Evolutionary conservation across 2,329 filamentous ascomycete species (phyloP).

Genomic region (Aureobasidium zeae): DNA sequence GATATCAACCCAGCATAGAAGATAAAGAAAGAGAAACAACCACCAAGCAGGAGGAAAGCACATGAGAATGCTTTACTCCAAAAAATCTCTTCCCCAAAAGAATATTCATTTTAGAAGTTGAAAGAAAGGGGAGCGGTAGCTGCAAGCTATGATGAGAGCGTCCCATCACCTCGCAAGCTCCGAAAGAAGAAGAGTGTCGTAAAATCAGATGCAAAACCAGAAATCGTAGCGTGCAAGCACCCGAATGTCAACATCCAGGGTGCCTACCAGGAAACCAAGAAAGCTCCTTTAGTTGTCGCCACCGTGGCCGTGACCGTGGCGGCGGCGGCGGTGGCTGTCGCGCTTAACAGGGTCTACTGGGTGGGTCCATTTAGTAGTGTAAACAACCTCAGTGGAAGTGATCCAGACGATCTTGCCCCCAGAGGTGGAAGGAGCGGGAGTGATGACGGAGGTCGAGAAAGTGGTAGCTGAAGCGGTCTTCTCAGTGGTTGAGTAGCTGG

Average conservation of each 20-base stretch:
- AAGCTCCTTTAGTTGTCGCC: constrained; percentile 19
- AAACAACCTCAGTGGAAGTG: constrained; percentile 23
- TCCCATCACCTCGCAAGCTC: not conserved
- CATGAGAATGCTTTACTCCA: too few species aligned
- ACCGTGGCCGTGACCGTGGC: constrained; percentile 23
- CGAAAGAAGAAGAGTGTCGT: constrained; percentile 15
- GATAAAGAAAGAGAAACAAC: not conserved
- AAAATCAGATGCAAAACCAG: constrained; percentile 14
- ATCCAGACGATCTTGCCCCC: constrained; percentile 6
- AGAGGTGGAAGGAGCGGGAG: not conserved
- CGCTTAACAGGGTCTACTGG: constrained; percentile 6
- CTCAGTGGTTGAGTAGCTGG: constrained; percentile 19
- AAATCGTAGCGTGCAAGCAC: constrained; percentile 6
- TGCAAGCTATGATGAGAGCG: not conserved
- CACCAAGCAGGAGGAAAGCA: too few species aligned
- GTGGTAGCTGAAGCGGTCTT: constrained; percentile 21
- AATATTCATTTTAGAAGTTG: constrained; percentile 12
- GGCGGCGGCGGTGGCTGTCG: constrained; percentile 22
- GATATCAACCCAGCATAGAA: constrained; percentile 5
- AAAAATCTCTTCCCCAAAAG: too few species aligned
- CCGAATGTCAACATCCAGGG: constrained; percentile 16
- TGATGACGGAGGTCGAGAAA: constrained; percentile 8
- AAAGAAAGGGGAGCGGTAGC: constrained; percentile 3
- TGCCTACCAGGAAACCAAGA: not conserved
- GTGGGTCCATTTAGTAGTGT: constrained; percentile 19